A percentile compares a stretch with the other conserved stretches of the same genome.
phyloP scores from a whole-genome alignment of 1,284 basidiomycete species.

The Heterobasidion irregulare region DNA sequence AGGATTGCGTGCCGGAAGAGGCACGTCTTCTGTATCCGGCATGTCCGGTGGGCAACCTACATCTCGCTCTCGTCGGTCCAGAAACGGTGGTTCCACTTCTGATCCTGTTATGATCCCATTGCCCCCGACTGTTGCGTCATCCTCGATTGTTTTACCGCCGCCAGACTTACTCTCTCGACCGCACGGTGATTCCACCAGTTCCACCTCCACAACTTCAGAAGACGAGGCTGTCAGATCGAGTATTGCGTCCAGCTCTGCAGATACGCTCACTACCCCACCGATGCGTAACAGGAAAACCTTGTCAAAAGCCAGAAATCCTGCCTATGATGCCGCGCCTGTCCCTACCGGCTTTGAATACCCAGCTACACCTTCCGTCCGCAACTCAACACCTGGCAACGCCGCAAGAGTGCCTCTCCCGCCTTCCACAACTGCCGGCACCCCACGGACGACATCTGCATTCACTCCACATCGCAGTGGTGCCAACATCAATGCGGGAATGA shows the following conservation, averaged over 20 bases:
- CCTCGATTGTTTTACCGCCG: background rate
- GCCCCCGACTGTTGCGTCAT: background rate
- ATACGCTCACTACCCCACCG: constrained; percentile 18
- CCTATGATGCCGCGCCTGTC: constrained; percentile 19
- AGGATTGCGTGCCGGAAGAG: background rate
- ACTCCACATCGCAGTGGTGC: background rate
- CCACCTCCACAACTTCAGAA: constrained; percentile 10
- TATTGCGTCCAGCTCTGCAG: constrained; percentile 14
- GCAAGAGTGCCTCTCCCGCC: constrained; percentile 14
- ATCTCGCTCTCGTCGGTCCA: background rate
- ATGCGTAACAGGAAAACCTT: constrained; percentile 9
- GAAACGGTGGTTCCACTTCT: background rate
- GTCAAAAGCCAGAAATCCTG: constrained; percentile 11
- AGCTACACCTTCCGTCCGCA: constrained; percentile 12
- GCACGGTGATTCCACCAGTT: constrained; percentile 10
- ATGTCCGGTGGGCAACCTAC: background rate
- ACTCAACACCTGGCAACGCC: constrained; percentile 3
- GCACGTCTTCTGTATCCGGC: background rate
- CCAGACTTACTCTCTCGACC: background rate
- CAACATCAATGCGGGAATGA: constrained; percentile 9
- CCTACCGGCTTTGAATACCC: constrained; percentile 16
- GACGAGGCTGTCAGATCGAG: constrained; percentile 17
- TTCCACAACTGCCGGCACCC: constrained; percentile 8
- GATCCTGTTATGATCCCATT: background rate
- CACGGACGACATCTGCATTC: constrained; percentile 2